Percentiles rank a stretch among this genome's conserved stretches.
phyloP scores from a whole-genome alignment of 2,329 filamentous ascomycete genomes.

The Exophiala calicioides region DNA sequence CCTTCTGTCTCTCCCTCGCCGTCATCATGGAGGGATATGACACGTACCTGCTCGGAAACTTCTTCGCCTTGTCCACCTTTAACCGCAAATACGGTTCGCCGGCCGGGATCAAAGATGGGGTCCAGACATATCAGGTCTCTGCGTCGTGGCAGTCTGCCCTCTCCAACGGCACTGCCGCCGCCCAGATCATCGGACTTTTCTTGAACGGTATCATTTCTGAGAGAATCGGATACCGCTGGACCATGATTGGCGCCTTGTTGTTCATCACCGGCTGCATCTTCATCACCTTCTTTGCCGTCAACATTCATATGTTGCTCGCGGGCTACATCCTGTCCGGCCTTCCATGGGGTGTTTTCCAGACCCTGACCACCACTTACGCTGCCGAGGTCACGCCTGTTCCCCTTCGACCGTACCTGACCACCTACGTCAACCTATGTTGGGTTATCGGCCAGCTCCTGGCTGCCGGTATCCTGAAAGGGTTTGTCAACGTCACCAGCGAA shows the following conservation, averaged over 20 bases:
- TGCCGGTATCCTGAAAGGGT: constrained; percentile 38
- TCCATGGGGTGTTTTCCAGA: constrained; percentile 41
- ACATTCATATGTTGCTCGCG: constrained; percentile 38
- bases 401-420: constrained; percentile 38
- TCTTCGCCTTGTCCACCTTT: constrained; percentile 31
- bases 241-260: constrained; percentile 32
- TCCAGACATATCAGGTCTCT: constrained; percentile 23
- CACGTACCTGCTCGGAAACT: constrained; percentile 32
- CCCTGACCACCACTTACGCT: constrained; percentile 41
- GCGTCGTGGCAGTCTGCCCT: constrained; percentile 49
- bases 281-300: constrained; percentile 44
- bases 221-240: constrained; percentile 46
- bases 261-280: constrained; percentile 37
- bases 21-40: constrained; percentile 34
- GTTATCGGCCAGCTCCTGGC: constrained; percentile 43
- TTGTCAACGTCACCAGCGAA: constrained; percentile 33
- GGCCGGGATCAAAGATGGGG: constrained; percentile 23
- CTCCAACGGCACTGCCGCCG: constrained; percentile 36
- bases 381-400: constrained; percentile 41
- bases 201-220: constrained; percentile 38
- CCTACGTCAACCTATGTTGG: constrained; percentile 46
- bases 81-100: constrained; percentile 24
- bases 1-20: constrained; percentile 29
- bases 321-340: constrained; percentile 44
- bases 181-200: constrained; percentile 31